Conservation (phyloP, 2,329 filamentous ascomycete genomes). For the Alternaria sp. region DNA sequence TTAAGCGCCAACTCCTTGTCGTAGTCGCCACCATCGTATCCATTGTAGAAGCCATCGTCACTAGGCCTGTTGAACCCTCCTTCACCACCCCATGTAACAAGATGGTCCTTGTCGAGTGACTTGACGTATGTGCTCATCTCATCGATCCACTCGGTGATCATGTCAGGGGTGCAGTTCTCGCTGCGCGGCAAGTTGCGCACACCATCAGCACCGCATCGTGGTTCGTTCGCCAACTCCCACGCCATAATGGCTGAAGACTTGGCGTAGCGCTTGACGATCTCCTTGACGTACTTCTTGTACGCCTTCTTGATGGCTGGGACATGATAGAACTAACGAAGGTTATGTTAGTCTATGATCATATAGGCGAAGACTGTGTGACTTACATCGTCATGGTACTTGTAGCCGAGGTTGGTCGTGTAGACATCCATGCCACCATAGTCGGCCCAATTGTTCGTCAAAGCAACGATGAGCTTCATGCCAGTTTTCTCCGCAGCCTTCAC, state of each 20-base stretch:
- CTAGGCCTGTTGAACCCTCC: constrained; percentile 43
- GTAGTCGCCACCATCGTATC: constrained; percentile 60
- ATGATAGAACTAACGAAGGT: constrained; percentile 39
- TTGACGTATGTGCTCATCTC: constrained; percentile 64
- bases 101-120: constrained; percentile 57
- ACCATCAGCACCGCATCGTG: constrained; percentile 37
- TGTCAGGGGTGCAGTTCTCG: constrained; percentile 44
- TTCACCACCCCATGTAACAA: constrained; percentile 63
- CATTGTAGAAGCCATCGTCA: constrained; percentile 48
- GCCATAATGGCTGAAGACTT: constrained; percentile 58
- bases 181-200: constrained; percentile 38
- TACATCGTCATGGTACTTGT: constrained; percentile 59
- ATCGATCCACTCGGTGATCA: constrained; percentile 57
- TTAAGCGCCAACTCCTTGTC: constrained; percentile 57
- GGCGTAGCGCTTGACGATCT: constrained; percentile 58
- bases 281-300: constrained; percentile 57
- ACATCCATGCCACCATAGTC: constrained; percentile 67
- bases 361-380: not conserved
- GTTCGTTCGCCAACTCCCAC: constrained; percentile 63
- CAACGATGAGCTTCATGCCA: constrained; percentile 61
- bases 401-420: constrained; percentile 62
- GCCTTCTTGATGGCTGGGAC: constrained; percentile 59
- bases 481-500: constrained; percentile 57
- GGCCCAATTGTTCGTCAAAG: constrained; percentile 65
- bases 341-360: not conserved